Evolutionary conservation across 371 early-diverging fungal species (phyloP).

Genomic region (Zychaea mexicana): DNA sequence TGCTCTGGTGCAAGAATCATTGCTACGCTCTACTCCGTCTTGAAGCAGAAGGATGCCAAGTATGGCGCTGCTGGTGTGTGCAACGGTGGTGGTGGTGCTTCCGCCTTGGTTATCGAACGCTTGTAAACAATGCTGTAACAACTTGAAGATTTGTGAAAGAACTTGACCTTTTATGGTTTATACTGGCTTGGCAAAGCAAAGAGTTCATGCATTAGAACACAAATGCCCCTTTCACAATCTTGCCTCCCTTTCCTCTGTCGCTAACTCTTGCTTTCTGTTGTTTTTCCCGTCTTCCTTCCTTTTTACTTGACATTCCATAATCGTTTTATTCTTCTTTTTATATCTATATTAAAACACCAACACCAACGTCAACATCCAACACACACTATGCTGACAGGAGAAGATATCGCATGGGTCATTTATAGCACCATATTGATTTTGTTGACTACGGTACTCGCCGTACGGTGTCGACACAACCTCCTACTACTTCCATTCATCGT

Average conservation of each 20-base stretch:
- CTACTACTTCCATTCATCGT: constrained; percentile 30
- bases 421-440: constrained; percentile 27
- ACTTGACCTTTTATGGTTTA: not conserved
- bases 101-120: constrained; percentile 85
- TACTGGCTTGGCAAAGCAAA: constrained; percentile 3
- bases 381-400: constrained; percentile 28
- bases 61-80: constrained; percentile 93
- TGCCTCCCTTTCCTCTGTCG: not conserved
- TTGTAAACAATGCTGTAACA: not conserved
- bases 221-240: not conserved
- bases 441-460: constrained; percentile 13
- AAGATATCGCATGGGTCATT: constrained; percentile 34
- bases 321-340: not conserved
- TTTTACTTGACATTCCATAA: constrained; percentile 1
- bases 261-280: not conserved
- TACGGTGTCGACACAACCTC: constrained; percentile 23
- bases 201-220: constrained; percentile 1
- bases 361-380: not conserved
- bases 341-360: not conserved
- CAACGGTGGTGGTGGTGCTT: constrained; percentile 96
- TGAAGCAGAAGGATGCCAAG: constrained; percentile 70
- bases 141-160: not conserved
- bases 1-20: constrained; percentile 96
- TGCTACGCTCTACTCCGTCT: constrained; percentile 78
- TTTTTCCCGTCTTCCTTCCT: not conserved